Percentiles rank a stretch among this genome's conserved stretches.
These are phyloP conservation scores for Russula earlei DNA, from an alignment of 768 basidiomycete species.

Conservation along the genomic window DNA sequence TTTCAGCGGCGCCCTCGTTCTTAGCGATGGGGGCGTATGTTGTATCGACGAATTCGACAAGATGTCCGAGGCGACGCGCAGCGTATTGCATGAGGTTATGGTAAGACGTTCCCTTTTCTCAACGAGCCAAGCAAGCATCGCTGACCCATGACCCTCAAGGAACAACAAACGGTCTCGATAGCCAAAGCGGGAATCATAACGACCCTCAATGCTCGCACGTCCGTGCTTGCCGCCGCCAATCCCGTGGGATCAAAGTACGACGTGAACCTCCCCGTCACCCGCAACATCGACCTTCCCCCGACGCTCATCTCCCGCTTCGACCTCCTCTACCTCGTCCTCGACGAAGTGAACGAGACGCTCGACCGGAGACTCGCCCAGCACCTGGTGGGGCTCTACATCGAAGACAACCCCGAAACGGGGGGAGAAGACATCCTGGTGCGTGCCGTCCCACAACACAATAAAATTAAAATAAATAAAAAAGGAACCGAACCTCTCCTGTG, in stretches of 20 bases:
- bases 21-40: conserved; percentile 94
- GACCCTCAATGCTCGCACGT: conserved; percentile 95
- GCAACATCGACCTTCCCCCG: conserved; percentile 95
- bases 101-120: conserved; percentile 37
- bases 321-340: conserved; percentile 88
- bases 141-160: conserved; percentile 37
- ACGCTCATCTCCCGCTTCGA: conserved; percentile 98
- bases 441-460: conserved; percentile 3
- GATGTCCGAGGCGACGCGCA: conserved; percentile 96
- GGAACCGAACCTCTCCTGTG: background rate
- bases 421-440: conserved; percentile 70
- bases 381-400: conserved; percentile 86
- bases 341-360: conserved; percentile 81
- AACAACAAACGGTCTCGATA: conserved; percentile 99
- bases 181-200: conserved; percentile 99
- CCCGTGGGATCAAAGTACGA: conserved; percentile 96
- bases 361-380: conserved; percentile 88
- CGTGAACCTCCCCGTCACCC: conserved; percentile 80
- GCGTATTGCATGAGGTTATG: conserved; percentile 99
- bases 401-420: conserved; percentile 67
- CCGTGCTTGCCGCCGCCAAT: conserved; percentile 95
- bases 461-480: background rate
- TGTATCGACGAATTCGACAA: conserved; percentile 99
- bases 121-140: background rate
- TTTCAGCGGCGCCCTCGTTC: conserved; percentile 78